Evolutionary conservation across 129 eudicot species (phyloP).

Genomic region (Centrapalus pauciflorus): DNA sequence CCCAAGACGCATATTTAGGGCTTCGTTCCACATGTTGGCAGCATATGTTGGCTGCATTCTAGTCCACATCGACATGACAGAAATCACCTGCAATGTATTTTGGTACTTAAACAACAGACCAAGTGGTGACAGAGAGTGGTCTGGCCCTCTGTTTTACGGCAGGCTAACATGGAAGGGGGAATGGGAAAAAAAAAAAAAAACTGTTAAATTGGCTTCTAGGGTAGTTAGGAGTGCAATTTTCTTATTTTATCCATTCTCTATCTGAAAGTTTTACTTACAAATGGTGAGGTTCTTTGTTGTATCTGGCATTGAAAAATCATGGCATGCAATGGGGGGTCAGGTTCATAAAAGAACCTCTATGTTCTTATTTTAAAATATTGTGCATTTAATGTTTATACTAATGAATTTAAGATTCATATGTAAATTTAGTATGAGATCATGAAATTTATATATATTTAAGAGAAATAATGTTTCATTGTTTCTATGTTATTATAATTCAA

Average conservation of each 20-base stretch:
- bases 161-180: background rate
- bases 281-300: background rate
- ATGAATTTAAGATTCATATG: no score
- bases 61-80: conserved; percentile 99
- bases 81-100: conserved; percentile 67
- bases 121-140: background rate
- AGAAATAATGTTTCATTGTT: no score
- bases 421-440: no score
- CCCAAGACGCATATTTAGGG: conserved; percentile 96
- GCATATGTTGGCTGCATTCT: conserved; percentile 99
- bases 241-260: background rate
- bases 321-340: background rate
- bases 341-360: no score
- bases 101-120: background rate
- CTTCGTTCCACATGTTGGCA: conserved; percentile 99
- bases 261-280: background rate
- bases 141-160: background rate
- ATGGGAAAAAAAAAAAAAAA: background rate
- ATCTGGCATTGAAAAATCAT: background rate
- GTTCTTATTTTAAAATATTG: no score
- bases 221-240: background rate
- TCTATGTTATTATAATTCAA: no score
- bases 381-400: no score
- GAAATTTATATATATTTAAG: no score
- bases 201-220: background rate